phyloP scores from a whole-genome alignment of 768 basidiomycete genomes.

The Pulveroboletus ravenelii region DNA sequence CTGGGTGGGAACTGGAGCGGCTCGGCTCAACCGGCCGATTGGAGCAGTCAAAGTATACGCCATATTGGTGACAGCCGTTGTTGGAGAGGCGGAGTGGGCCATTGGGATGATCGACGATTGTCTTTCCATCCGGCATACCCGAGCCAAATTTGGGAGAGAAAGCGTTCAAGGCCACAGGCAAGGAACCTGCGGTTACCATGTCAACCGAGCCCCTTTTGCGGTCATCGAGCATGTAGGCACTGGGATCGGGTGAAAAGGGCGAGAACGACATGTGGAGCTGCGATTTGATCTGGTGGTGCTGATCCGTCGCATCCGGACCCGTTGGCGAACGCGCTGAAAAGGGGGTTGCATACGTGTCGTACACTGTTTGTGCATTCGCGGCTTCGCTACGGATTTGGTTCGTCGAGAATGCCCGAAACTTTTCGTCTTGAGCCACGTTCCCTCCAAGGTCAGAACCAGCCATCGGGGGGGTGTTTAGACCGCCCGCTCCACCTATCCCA shows the following conservation, averaged over 20 bases:
- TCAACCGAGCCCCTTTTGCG: constrained; percentile 34
- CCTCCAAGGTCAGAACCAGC: constrained; percentile 13
- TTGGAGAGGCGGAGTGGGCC: constrained; percentile 45
- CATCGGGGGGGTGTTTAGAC: constrained; percentile 8
- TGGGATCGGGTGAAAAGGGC: constrained; percentile 78
- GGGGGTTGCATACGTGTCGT: constrained; percentile 21
- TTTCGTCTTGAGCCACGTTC: constrained; percentile 22
- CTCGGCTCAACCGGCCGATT: constrained; percentile 37
- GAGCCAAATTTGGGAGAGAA: constrained; percentile 48
- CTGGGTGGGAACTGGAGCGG: constrained; percentile 40
- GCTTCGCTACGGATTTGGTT: constrained; percentile 20
- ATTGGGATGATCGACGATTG: constrained; percentile 31
- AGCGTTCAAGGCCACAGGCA: constrained; percentile 46
- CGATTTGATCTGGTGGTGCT: constrained; percentile 17
- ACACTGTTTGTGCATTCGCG: constrained; percentile 9
- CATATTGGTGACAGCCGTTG: constrained; percentile 43
- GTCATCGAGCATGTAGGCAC: constrained; percentile 36
- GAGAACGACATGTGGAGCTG: constrained; percentile 44
- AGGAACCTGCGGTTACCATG: constrained; percentile 35
- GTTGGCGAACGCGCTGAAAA: constrained; percentile 11
- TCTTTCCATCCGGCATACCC: constrained; percentile 36
- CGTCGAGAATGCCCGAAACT: constrained; percentile 15
- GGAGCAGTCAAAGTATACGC: constrained; percentile 41
- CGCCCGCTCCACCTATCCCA: constrained; percentile 31
- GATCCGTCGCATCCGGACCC: constrained; percentile 13